These are phyloP conservation scores for Yarrowia bubula DNA, from an alignment of 805 yeast genomes.

Conservation along the genomic window DNA sequence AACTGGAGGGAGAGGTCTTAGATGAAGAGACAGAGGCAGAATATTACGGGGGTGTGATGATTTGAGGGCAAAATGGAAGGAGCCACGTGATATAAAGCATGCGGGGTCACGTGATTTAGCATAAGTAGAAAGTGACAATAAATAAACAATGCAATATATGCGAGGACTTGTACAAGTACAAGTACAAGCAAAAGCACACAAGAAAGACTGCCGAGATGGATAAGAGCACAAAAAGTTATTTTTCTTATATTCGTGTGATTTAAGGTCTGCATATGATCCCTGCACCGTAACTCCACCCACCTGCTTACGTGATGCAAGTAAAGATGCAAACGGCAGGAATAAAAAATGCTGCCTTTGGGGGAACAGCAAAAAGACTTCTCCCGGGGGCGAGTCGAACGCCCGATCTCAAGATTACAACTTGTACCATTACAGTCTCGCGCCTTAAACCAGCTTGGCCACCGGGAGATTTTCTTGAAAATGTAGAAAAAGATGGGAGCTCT, in stretches of 20 bases:
- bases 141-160: too few relatives aligned
- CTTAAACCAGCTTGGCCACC: conserved; percentile 28
- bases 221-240: too few relatives aligned
- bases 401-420: conserved; percentile 26
- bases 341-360: neutral
- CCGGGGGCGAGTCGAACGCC: conserved; percentile 28
- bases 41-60: conserved; percentile 13
- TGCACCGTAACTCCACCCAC: neutral
- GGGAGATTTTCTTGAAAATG: conserved; percentile 4
- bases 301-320: neutral
- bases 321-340: neutral
- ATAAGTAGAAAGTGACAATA: too few relatives aligned
- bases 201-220: too few relatives aligned
- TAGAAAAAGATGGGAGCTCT: neutral
- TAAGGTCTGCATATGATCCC: neutral
- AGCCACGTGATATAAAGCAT: too few relatives aligned
- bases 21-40: conserved; percentile 10
- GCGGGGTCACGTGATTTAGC: too few relatives aligned
- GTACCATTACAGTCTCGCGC: conserved; percentile 28
- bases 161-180: too few relatives aligned
- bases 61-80: neutral
- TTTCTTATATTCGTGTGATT: too few relatives aligned
- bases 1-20: neutral
- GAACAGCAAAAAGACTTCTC: neutral
- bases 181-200: too few relatives aligned